Evolutionary conservation across 2,329 filamentous ascomycete genomes (phyloP), one percentile per base, ranked within the genome.

Genomic region (Cadophora sp.): DNA sequence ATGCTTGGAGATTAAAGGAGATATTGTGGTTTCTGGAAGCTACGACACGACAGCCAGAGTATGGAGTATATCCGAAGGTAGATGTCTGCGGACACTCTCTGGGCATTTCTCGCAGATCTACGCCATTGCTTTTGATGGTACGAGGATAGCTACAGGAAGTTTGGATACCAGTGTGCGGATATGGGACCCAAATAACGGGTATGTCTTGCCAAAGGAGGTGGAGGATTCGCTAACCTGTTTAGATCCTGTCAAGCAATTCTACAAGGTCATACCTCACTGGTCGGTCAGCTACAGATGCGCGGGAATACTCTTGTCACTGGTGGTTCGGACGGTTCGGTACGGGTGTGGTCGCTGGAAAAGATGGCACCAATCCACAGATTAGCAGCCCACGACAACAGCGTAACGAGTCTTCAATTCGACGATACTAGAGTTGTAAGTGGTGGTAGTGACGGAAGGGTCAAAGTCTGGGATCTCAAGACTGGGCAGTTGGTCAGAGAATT

Each of bases 21-120:
- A 99, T 80, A 89, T 97, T 71, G 93, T 98, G 48, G 96, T 99
- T n/a, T 97, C 94, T 36, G 96, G 96, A 66, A 97, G 94, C 79
- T 99, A 99, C 80, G 96, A 99, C 78, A 97, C 96, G 7, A 97
- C 93, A 24, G 96, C 96, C 24, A 91, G 94, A 74, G 95, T 99
- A 66, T 99, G 96, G 96, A 97, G 93, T 79, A 98, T 99, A 62
- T 97, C 93, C 1, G 93, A 97, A 80, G 96, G 96, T 36, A 89
- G 93, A 70, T 99, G 96, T 78, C 82, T 98, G 64, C 90, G 95
- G 72, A 97, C 94, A 0, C 84, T 99, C 47, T 90, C 91, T 53
- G 96, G 96, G 0, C 96, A 99, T 80, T 99, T 97, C 80, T 98
- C 95, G 77, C 96, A 99, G 78, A 99, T 99, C 66, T 99, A 99